These are phyloP conservation scores for Onygena corvina DNA, from an alignment of 2,329 filamentous ascomycete species.

Conservation along the genomic window DNA sequence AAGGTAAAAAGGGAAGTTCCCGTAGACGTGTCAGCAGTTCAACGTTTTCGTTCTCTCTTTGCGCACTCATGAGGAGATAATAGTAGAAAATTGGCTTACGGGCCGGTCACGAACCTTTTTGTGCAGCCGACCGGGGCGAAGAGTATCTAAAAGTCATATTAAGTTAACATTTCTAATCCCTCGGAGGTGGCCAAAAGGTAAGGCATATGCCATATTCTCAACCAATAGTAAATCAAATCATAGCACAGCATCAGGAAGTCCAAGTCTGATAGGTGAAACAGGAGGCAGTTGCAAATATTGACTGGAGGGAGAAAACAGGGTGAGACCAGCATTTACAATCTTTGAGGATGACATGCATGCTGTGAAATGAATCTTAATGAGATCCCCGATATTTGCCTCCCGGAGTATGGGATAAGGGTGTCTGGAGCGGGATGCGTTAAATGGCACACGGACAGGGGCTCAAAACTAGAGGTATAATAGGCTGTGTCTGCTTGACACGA, in stretches of 20 bases:
- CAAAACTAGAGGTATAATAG: neutral
- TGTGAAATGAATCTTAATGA: neutral
- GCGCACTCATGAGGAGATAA: neutral
- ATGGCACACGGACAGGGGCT: neutral
- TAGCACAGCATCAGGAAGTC: neutral
- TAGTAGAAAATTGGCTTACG: neutral
- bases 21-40: neutral
- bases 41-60: neutral
- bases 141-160: neutral
- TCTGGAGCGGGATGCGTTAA: neutral
- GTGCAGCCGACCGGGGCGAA: slow-evolving; percentile 1
- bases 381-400: neutral
- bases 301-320: neutral
- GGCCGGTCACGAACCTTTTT: slow-evolving; percentile 5
- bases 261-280: neutral
- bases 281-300: neutral
- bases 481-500: neutral
- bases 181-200: neutral
- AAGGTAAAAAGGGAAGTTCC: neutral
- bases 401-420: neutral
- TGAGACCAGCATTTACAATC: neutral
- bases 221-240: neutral
- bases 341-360: neutral
- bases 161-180: neutral
- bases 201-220: neutral